Evolutionary conservation across 2,329 filamentous ascomycete genomes (phyloP), one percentile per base, ranked within the genome.

Genomic region (Colletotrichum ledebouriae): DNA sequence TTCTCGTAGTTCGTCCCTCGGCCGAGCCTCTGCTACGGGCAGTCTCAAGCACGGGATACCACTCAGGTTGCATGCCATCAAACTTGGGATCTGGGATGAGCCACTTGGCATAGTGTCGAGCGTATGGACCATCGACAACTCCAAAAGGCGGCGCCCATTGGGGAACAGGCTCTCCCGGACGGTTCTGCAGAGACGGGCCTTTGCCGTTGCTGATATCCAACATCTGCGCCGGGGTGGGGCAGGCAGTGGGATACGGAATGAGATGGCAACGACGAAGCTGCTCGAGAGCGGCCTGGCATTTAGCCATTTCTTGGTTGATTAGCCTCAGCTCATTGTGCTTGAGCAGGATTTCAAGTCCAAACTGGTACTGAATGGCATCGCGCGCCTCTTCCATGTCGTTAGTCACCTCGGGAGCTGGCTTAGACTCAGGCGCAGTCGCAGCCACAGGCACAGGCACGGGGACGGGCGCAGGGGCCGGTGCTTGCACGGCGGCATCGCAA

Each of bases 61-160:
- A 78, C 72, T 86, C 82, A 50, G 83, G 82, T 67, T 85, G 80
- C 44, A 85, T 77, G 66, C 91, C 92, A 78, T 98, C 95, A 79
- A 98, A 98, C 56, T 88, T 88, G 65, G 92, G 87, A 79, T 98
- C 94, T 59, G 92, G 93, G 68, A 98, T 90, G 73, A 99, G 88
- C 96, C 96, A 99, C 84, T 93, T 94, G 77, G 94, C 90, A 80
- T 98, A 98, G 82, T 98, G 96, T 73, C 94, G 90, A 69, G 94
- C 91, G 80, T 98, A 98, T 2, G 96, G 94, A 11, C 96, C 96
- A 74, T 98, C 93, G 15, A 90, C 89, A 64, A 98, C 93, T 72
- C 95, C 95, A 84, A 94, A 97, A 3, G 96, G 92, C 50, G 96
- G 89, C 42, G 94, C 93, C 85, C 92, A 94, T 74, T 88, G 84